A percentile compares a stretch with the other conserved stretches of the same genome.
Conservation (phyloP, 805 yeast species). For the Zygosaccharomyces gambellarensis region DNA sequence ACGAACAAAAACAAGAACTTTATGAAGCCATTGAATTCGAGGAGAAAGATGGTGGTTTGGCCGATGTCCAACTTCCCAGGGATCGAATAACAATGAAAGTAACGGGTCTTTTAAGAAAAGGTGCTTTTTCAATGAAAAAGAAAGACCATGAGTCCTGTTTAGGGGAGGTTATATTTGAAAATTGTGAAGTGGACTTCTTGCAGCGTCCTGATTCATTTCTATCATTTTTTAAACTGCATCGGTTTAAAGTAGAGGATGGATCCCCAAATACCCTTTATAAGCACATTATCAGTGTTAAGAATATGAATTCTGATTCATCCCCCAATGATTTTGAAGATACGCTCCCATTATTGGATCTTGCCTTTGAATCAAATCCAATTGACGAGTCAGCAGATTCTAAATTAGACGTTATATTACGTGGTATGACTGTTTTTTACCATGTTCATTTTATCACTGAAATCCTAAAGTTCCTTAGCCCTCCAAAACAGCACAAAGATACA, state of each 20-base stretch:
- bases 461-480: slow-evolving; percentile 75
- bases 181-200: slow-evolving; percentile 65
- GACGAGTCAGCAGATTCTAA: slow-evolving; percentile 80
- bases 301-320: slow-evolving; percentile 39
- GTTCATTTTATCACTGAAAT: slow-evolving; percentile 76
- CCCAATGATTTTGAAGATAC: slow-evolving; percentile 28
- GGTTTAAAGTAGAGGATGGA: slow-evolving; percentile 83
- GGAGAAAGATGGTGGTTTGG: slow-evolving; percentile 44
- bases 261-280: slow-evolving; percentile 74
- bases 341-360: slow-evolving; percentile 74
- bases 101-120: slow-evolving; percentile 63
- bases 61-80: slow-evolving; percentile 61
- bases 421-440: slow-evolving; percentile 88
- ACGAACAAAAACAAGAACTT: slow-evolving; percentile 82
- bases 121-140: slow-evolving; percentile 61
- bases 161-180: slow-evolving; percentile 78
- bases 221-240: slow-evolving; percentile 68
- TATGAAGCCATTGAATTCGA: slow-evolving; percentile 92
- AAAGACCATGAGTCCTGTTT: slow-evolving; percentile 40
- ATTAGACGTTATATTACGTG: slow-evolving; percentile 65
- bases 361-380: slow-evolving; percentile 82
- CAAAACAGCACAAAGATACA: slow-evolving; percentile 78
- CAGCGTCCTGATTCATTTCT: slow-evolving; percentile 78
- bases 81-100: slow-evolving; percentile 67
- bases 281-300: slow-evolving; percentile 81